These are phyloP conservation scores for Petunia hybrid DNA, from an alignment of 305 asterid genomes.

Conservation along the genomic window DNA sequence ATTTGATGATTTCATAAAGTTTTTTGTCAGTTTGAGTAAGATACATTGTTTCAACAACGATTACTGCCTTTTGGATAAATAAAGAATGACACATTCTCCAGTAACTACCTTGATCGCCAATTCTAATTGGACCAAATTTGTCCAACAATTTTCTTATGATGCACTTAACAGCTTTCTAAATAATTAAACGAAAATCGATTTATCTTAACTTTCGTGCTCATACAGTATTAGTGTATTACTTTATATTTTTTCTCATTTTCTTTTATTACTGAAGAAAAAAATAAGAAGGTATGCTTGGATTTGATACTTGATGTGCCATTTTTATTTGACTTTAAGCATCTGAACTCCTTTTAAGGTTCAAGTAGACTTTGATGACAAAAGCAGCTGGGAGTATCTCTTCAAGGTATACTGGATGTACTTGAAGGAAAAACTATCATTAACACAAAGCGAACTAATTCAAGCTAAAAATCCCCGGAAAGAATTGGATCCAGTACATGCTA, in stretches of 20 bases:
- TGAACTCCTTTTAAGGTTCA: slow-evolving; percentile 57
- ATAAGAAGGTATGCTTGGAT: slow-evolving; percentile 12
- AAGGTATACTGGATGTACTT: slow-evolving; percentile 84
- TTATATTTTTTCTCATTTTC: background rate
- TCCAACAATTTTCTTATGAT: background rate
- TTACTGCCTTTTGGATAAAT: background rate
- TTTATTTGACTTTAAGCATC: background rate
- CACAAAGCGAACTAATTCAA: slow-evolving; percentile 67
- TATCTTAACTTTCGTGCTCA: background rate
- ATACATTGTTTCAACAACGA: background rate
- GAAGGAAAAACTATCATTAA: slow-evolving; percentile 69
- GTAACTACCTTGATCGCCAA: slow-evolving; percentile 11
- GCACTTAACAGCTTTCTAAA: slow-evolving; percentile 18
- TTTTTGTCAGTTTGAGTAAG: slow-evolving; percentile 21
- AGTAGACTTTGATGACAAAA: slow-evolving; percentile 90
- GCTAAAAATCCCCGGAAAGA: slow-evolving; percentile 68
- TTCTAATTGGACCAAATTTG: background rate
- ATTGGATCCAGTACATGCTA: slow-evolving; percentile 45
- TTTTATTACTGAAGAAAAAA: background rate
- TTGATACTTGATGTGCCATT: slow-evolving; percentile 8
- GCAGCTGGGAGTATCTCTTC: slow-evolving; percentile 95
- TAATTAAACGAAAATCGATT: background rate
- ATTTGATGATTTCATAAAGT: slow-evolving; percentile 21
- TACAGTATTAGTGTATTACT: background rate
- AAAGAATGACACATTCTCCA: slow-evolving; percentile 19